phyloP scores from a whole-genome alignment of 306 rosid genomes.

The Acacia crassicarpa region DNA sequence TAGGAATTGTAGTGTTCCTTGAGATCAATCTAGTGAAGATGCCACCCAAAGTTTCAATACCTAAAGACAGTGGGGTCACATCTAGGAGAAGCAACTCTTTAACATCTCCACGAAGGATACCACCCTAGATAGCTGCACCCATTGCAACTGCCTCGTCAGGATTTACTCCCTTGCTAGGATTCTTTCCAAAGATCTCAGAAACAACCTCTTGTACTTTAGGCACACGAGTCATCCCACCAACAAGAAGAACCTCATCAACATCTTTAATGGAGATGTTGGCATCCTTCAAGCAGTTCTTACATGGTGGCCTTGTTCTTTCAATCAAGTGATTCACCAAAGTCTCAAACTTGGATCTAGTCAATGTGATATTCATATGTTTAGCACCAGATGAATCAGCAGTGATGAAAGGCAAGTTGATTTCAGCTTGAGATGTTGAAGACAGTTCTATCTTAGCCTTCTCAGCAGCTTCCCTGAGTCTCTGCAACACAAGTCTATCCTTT shows the following conservation, averaged over 20 bases:
- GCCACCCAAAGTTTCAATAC: slow-evolving; percentile 88
- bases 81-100: slow-evolving; percentile 81
- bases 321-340: slow-evolving; percentile 62
- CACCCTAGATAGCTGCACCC: slow-evolving; percentile 90
- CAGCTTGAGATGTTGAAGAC: slow-evolving; percentile 83
- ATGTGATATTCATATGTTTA: slow-evolving; percentile 75
- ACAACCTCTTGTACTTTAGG: slow-evolving; percentile 85
- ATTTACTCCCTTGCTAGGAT: slow-evolving; percentile 86
- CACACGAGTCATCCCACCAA: slow-evolving; percentile 94
- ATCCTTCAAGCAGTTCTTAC: slow-evolving; percentile 82
- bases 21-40: slow-evolving; percentile 76
- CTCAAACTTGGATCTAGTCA: slow-evolving; percentile 80
- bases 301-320: slow-evolving; percentile 76
- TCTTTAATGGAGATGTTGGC: slow-evolving; percentile 70
- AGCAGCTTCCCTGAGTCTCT: slow-evolving; percentile 87
- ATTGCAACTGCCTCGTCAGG: slow-evolving; percentile 92
- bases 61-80: slow-evolving; percentile 79
- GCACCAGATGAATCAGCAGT: slow-evolving; percentile 91
- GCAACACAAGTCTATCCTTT: slow-evolving; percentile 81
- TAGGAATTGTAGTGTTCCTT: slow-evolving; percentile 81
- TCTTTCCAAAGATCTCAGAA: slow-evolving; percentile 63
- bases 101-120: slow-evolving; percentile 90
- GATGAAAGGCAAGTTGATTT: slow-evolving; percentile 79
- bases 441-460: slow-evolving; percentile 91
- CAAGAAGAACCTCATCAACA: slow-evolving; percentile 83